Evolutionary conservation across 192 early-diverging fungal genomes (phyloP).

Genomic region (Umbelopsis ramanniana): DNA sequence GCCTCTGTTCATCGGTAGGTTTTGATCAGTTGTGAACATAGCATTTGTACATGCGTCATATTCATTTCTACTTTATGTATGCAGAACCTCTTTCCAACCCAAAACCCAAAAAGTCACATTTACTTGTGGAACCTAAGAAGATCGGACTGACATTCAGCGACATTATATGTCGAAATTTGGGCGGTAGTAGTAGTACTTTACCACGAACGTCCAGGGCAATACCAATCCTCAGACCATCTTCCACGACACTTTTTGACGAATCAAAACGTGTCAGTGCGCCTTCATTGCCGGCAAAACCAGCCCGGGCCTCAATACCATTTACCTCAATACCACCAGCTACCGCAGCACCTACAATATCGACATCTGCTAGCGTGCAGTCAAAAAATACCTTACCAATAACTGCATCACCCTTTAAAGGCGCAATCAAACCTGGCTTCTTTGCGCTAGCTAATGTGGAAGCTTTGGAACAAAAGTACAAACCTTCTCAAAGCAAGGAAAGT

Average conservation of each 20-base stretch:
- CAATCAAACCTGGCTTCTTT: conserved; percentile 1
- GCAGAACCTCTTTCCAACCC: conserved; percentile 38
- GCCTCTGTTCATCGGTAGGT: conserved; percentile 27
- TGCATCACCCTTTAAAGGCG: not conserved
- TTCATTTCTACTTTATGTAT: not conserved
- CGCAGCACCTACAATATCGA: not conserved
- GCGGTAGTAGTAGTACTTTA: not conserved
- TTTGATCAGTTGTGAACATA: not conserved
- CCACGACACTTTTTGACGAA: not conserved
- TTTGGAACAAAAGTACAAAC: conserved; percentile 8
- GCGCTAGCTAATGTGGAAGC: not conserved
- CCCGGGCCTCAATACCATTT: not conserved
- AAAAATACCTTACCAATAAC: not conserved
- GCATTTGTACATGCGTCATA: not conserved
- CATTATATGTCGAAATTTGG: conserved; percentile 21
- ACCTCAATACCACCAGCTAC: not conserved
- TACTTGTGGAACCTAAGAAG: conserved; percentile 36
- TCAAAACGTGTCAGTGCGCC: not conserved
- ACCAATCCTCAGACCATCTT: not conserved
- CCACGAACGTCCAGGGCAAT: not conserved
- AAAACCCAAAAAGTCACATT: conserved; percentile 1
- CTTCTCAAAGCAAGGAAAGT: not conserved
- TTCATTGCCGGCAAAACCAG: too few species aligned
- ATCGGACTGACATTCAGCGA: not conserved
- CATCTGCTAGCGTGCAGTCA: not conserved